Evolutionary conservation across 2,329 filamentous ascomycete genomes (phyloP).

Genomic region (Pseudogymnoascus sp.): DNA sequence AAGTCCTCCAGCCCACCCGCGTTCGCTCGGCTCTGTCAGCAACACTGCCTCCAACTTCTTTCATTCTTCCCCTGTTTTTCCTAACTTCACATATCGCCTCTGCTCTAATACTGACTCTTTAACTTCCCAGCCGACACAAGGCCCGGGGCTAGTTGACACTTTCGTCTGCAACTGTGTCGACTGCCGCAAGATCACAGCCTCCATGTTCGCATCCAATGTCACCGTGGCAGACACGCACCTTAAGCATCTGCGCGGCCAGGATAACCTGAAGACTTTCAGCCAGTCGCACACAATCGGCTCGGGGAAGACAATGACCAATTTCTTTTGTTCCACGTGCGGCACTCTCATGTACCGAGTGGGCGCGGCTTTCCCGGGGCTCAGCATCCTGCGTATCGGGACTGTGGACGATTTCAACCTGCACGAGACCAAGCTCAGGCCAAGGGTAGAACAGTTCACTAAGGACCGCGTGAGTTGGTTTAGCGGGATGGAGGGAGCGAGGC

Average conservation of each 20-base stretch:
- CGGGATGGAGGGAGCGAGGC: too few relatives aligned
- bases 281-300: conserved; percentile 41
- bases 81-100: too few relatives aligned
- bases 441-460: conserved; percentile 45
- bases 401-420: conserved; percentile 54
- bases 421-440: conserved; percentile 49
- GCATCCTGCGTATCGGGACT: conserved; percentile 49
- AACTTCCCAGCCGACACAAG: conserved; percentile 32
- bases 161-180: conserved; percentile 56
- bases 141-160: conserved; percentile 38
- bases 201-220: conserved; percentile 56
- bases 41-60: too few relatives aligned
- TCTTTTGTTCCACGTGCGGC: conserved; percentile 54
- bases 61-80: too few relatives aligned
- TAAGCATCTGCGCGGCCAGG: conserved; percentile 43
- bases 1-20: conserved; percentile 19
- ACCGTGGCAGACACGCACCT: conserved; percentile 39
- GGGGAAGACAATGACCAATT: conserved; percentile 49
- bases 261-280: conserved; percentile 40
- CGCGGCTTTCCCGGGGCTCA: conserved; percentile 36
- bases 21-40: too few relatives aligned
- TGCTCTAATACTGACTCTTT: too few relatives aligned
- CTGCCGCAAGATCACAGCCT: conserved; percentile 55
- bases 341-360: conserved; percentile 52
- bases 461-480: conserved; percentile 33